Evolutionary conservation across 345 rosid species (phyloP).

Genomic region (Geranium brycei): DNA sequence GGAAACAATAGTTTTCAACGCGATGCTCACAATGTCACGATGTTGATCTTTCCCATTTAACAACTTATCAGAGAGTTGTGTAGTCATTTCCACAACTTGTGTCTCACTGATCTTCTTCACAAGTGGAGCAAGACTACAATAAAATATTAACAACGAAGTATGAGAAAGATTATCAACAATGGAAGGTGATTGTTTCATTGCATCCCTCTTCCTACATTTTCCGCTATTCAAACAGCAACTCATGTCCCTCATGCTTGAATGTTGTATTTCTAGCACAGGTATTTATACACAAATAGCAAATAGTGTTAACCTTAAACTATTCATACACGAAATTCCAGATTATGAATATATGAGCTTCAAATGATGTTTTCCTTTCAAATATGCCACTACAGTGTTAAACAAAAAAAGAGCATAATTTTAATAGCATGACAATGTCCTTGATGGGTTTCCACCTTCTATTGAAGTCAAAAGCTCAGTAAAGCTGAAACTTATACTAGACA

Average conservation of each 20-base stretch:
- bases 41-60: slow-evolving; percentile 87
- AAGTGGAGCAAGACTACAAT: slow-evolving; percentile 81
- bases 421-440: no score
- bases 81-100: slow-evolving; percentile 78
- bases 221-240: not conserved
- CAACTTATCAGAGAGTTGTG: slow-evolving; percentile 61
- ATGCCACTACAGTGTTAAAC: no score
- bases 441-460: no score
- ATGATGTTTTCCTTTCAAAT: not conserved
- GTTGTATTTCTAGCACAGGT: not conserved
- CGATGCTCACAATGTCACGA: slow-evolving; percentile 96
- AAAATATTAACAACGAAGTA: slow-evolving; percentile 10
- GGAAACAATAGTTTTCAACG: slow-evolving; percentile 73
- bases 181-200: not conserved
- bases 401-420: no score
- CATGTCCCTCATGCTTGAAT: not conserved
- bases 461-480: no score
- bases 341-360: not conserved
- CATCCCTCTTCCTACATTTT: not conserved
- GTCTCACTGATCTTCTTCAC: slow-evolving; percentile 83
- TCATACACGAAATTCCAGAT: not conserved
- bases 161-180: not conserved
- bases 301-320: no score
- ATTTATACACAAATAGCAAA: no score
- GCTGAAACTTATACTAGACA: no score